These are phyloP conservation scores for Diaporthe velutina DNA, from an alignment of 2,329 filamentous ascomycete genomes.

Conservation along the genomic window DNA sequence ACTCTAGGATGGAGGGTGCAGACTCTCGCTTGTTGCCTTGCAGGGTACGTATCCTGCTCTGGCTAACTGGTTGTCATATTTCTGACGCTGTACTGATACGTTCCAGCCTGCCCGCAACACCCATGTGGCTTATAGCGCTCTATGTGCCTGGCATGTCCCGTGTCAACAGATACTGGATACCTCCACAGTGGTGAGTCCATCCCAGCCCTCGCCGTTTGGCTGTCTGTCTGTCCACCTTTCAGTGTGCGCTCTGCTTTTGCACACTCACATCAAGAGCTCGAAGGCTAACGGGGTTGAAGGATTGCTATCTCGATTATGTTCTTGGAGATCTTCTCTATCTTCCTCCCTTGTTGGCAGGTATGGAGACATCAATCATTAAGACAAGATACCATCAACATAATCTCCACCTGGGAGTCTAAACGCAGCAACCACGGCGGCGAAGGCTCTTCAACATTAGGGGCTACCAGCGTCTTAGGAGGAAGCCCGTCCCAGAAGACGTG, in stretches of 20 bases:
- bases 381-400: constrained; percentile 62
- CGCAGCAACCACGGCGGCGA: constrained; percentile 45
- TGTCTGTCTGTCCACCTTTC: not conserved
- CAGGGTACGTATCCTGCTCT: constrained; percentile 52
- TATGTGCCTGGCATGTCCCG: constrained; percentile 63
- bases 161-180: constrained; percentile 68
- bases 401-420: constrained; percentile 61
- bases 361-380: constrained; percentile 57
- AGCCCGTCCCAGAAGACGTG: constrained; percentile 48
- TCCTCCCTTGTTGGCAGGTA: constrained; percentile 73
- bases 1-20: constrained; percentile 76
- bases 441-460: constrained; percentile 35
- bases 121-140: constrained; percentile 75
- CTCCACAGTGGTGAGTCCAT: constrained; percentile 70
- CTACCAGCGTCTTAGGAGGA: constrained; percentile 47
- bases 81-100: constrained; percentile 8
- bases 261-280: not conserved
- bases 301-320: constrained; percentile 72
- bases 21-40: constrained; percentile 66
- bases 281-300: constrained; percentile 47
- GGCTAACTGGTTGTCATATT: not conserved
- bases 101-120: constrained; percentile 71
- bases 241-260: not conserved
- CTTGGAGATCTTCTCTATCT: constrained; percentile 74
- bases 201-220: too few species aligned